Evolutionary conservation across 495 filamentous ascomycete species (phyloP).

Genomic region (Umbilicaria muhlenbergii): DNA sequence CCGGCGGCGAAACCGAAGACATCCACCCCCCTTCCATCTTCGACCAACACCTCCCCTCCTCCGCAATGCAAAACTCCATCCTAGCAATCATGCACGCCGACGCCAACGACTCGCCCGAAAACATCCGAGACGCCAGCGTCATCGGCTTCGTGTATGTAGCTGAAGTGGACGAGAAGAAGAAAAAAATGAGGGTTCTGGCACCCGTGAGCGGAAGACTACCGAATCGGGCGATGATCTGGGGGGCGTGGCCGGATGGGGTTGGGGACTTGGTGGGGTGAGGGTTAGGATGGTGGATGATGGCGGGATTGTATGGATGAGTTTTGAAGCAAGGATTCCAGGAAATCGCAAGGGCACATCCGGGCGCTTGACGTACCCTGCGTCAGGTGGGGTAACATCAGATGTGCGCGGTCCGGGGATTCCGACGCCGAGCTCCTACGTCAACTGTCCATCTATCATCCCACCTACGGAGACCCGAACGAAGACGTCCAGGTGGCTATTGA

Average conservation of each 20-base stretch:
- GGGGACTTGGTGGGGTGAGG: constrained; percentile 31
- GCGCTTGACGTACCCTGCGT: too few relatives aligned
- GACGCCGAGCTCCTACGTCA: too few relatives aligned
- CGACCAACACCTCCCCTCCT: constrained; percentile 40
- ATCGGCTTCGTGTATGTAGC: constrained; percentile 87
- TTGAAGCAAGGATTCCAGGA: too few relatives aligned
- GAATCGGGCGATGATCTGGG: constrained; percentile 58
- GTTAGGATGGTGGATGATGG: too few relatives aligned
- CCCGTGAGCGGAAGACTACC: constrained; percentile 70
- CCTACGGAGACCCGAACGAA: too few relatives aligned
- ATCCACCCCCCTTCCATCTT: constrained; percentile 31
- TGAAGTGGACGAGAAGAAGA: constrained; percentile 75
- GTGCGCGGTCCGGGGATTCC: too few relatives aligned
- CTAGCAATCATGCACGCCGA: constrained; percentile 68
- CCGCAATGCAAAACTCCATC: constrained; percentile 49
- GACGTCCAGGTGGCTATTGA: too few relatives aligned
- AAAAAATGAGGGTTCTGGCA: constrained; percentile 62
- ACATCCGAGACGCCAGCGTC: constrained; percentile 68
- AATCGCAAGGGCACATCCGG: too few relatives aligned
- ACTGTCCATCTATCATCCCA: too few relatives aligned
- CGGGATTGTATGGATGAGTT: too few relatives aligned
- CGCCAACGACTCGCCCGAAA: constrained; percentile 45
- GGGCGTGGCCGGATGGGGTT: constrained; percentile 34
- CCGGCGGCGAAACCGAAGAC: constrained; percentile 29
- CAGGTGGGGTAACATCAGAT: too few relatives aligned